Percentiles rank a stretch among this genome's conserved stretches.
These are phyloP conservation scores for Aureobasidium leucospermi DNA, from an alignment of 2,329 filamentous ascomycete species.

Conservation along the genomic window DNA sequence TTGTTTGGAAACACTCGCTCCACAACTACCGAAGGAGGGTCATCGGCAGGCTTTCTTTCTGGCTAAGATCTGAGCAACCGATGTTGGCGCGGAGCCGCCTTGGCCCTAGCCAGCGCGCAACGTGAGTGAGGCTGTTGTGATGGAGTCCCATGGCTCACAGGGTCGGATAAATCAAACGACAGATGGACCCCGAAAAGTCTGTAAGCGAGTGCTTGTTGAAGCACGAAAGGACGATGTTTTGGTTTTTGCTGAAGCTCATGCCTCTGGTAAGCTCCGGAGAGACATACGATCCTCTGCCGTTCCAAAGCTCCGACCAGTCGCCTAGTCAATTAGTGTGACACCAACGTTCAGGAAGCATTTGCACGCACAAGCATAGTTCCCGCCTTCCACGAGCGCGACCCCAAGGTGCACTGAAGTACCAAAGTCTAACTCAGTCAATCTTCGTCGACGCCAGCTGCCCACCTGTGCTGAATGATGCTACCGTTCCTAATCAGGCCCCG, in stretches of 20 bases:
- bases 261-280: background rate
- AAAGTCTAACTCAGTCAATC: constrained; percentile 14
- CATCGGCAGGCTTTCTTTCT: constrained; percentile 2
- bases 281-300: background rate
- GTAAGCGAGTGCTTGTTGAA: constrained; percentile 1
- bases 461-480: constrained; percentile 8
- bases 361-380: constrained; percentile 13
- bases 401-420: constrained; percentile 10
- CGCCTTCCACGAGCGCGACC: constrained; percentile 2
- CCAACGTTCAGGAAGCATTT: constrained; percentile 12
- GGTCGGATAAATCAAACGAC: background rate
- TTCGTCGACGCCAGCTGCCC: constrained; percentile 10
- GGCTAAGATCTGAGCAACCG: constrained; percentile 9
- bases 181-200: background rate
- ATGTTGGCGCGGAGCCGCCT: constrained; percentile 3
- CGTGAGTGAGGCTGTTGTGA: background rate
- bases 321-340: constrained; percentile 13
- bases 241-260: background rate
- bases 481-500: constrained; percentile 9
- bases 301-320: background rate
- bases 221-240: background rate
- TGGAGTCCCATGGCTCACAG: constrained; percentile 2
- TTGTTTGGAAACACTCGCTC: constrained; percentile 5
- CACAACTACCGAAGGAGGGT: constrained; percentile 8
- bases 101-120: background rate